Percentiles rank a stretch among this genome's conserved stretches.
These are phyloP conservation scores for Acrodontium crateriforme DNA, from an alignment of 2,329 filamentous ascomycete species.

Conservation along the genomic window DNA sequence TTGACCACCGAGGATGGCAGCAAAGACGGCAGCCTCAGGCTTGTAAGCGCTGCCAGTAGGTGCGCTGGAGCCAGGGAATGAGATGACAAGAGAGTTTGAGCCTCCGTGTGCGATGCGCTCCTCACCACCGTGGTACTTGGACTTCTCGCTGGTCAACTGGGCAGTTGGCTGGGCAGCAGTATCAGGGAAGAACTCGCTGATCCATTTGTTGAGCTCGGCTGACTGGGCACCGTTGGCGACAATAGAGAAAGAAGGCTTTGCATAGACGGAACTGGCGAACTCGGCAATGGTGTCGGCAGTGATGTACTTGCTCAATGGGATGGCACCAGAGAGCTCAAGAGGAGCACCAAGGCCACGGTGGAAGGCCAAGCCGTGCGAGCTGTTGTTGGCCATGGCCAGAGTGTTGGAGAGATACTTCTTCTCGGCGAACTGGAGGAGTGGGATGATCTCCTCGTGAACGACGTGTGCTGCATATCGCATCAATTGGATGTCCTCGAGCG, in stretches of 20 bases:
- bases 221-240: constrained; percentile 78
- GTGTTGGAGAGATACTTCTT: constrained; percentile 50
- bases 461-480: constrained; percentile 54
- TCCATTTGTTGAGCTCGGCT: constrained; percentile 71
- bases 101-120: constrained; percentile 66
- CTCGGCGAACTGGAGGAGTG: constrained; percentile 65
- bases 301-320: constrained; percentile 66
- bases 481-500: constrained; percentile 7
- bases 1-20: constrained; percentile 77
- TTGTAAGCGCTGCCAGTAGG: constrained; percentile 62
- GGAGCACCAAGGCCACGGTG: constrained; percentile 80
- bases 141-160: constrained; percentile 45
- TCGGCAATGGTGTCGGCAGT: constrained; percentile 58
- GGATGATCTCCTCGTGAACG: constrained; percentile 75
- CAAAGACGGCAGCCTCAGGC: constrained; percentile 77
- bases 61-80: constrained; percentile 79
- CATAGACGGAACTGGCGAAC: constrained; percentile 68
- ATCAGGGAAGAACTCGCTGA: constrained; percentile 77
- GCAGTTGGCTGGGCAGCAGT: constrained; percentile 42
- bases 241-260: constrained; percentile 80
- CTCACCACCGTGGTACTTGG: constrained; percentile 91
- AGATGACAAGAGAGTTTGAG: constrained; percentile 77
- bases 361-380: constrained; percentile 76
- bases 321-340: constrained; percentile 57
- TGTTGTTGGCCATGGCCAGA: constrained; percentile 65